Base-by-base conservation (phyloP, 768 basidiomycete species). In the Mycena alexandri region DNA sequence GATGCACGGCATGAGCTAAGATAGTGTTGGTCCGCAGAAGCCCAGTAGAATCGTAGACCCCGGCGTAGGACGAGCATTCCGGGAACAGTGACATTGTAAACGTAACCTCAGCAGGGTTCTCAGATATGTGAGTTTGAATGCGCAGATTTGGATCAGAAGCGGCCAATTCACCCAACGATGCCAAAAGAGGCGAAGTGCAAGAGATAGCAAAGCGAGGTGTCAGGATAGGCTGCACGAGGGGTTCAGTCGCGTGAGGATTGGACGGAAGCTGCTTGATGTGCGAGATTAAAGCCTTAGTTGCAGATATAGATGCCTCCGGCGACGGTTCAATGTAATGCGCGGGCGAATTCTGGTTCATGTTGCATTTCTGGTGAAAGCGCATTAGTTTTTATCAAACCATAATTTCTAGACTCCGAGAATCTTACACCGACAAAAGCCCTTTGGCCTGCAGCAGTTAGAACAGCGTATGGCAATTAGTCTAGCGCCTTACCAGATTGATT, bases 191-290 rank as follows among this genome's bases (percentile, higher is more conserved):
- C 14, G 83, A 77, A 0, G 95, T 89, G 79, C 95, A 97, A 13
- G 93, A 90, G 65, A 98, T 92, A 24, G 97, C 97, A 77, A 98
- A 99, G n/a, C 97, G 93, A 16, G 97, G 97, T 0, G 97, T 98
- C 47, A 98, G 80, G 73, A 95, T 89, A 6, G 97, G 97, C 62
- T 93, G 93, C 12, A 99, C 92, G 9, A 96, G 87, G 2, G 88
- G 84, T 63, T 84, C 81, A 51, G 76, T 74, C 25, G 73, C 68
- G 25, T 74, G 69, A 24, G 79, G 72, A 12, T 61, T 68, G 2
- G 77, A 75, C 3, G 86, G 77, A 54, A 94, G 79, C 6, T 84
- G 75, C 43, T 86, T 87, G 73, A 98, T 90, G 79, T 96, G 80
- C 0, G 82, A 64, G 69, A 99, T 90, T 29, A 96, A 83, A 19